These are phyloP conservation scores for Arthrobotrys sinensis DNA, from an alignment of 2,329 filamentous ascomycete genomes.

Conservation along the genomic window DNA sequence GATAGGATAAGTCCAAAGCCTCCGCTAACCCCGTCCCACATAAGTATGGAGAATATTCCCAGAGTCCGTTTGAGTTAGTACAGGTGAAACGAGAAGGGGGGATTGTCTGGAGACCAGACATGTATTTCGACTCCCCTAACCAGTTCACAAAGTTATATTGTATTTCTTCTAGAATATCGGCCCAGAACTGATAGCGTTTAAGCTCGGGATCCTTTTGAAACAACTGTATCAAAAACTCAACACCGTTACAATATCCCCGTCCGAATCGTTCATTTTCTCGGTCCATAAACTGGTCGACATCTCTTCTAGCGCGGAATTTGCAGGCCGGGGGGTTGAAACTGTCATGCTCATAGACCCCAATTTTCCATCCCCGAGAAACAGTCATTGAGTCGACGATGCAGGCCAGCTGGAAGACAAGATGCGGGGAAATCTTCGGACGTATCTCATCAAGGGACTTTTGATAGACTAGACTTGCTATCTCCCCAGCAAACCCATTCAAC, in stretches of 20 bases:
- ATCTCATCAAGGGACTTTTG: slow-evolving; percentile 68
- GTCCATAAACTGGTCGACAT: slow-evolving; percentile 70
- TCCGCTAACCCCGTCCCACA: slow-evolving; percentile 70
- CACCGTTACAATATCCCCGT: slow-evolving; percentile 65
- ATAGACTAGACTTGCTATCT: slow-evolving; percentile 70
- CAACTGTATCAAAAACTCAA: slow-evolving; percentile 56
- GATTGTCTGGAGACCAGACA: slow-evolving; percentile 66
- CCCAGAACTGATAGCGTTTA: slow-evolving; percentile 57
- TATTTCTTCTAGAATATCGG: slow-evolving; percentile 63
- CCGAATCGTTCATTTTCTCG: slow-evolving; percentile 64
- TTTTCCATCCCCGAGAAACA: slow-evolving; percentile 69
- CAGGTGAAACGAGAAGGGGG: slow-evolving; percentile 69
- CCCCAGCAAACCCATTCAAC: slow-evolving; percentile 69
- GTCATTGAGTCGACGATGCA: slow-evolving; percentile 71
- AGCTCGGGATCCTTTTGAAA: neutral
- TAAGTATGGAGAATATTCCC: slow-evolving; percentile 71
- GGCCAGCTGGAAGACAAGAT: slow-evolving; percentile 71
- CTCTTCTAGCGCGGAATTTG: slow-evolving; percentile 67
- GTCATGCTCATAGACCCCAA: slow-evolving; percentile 66
- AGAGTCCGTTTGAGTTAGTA: slow-evolving; percentile 69
- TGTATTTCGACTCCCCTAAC: slow-evolving; percentile 67
- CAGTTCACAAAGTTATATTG: slow-evolving; percentile 10
- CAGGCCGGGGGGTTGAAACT: slow-evolving; percentile 66
- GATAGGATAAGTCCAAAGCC: slow-evolving; percentile 68
- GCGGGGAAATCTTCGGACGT: slow-evolving; percentile 68